phyloP scores from a whole-genome alignment of 495 filamentous ascomycete species.

The Neurospora terricola region DNA sequence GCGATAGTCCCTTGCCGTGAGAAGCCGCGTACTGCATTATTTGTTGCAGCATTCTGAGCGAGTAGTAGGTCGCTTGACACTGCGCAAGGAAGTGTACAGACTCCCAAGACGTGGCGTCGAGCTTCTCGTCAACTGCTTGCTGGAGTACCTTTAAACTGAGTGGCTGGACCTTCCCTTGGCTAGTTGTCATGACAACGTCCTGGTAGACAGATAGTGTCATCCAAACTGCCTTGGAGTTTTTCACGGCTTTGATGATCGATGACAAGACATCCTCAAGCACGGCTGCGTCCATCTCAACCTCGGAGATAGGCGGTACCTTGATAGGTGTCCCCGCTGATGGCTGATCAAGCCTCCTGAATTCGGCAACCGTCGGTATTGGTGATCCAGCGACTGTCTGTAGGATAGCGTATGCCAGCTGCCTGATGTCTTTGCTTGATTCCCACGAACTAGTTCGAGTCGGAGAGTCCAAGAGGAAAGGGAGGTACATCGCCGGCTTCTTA shows the following conservation, averaged over 20 bases:
- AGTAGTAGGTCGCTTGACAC: slow-evolving; percentile 53
- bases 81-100: slow-evolving; percentile 56
- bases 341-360: slow-evolving; percentile 22
- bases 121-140: slow-evolving; percentile 9
- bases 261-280: slow-evolving; percentile 7
- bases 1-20: neutral
- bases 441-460: slow-evolving; percentile 52
- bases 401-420: slow-evolving; percentile 50
- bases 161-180: slow-evolving; percentile 17
- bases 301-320: neutral
- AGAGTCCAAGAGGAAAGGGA: slow-evolving; percentile 50
- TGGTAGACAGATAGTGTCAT: slow-evolving; percentile 30
- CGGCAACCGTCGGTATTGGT: slow-evolving; percentile 9
- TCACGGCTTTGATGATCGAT: neutral
- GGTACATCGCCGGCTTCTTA: slow-evolving; percentile 36
- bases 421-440: slow-evolving; percentile 42
- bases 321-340: slow-evolving; percentile 11
- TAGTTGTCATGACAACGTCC: slow-evolving; percentile 29
- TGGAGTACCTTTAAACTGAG: slow-evolving; percentile 18
- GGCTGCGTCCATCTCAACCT: neutral
- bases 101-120: slow-evolving; percentile 39
- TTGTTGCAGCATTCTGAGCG: slow-evolving; percentile 54
- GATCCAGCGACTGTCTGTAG: slow-evolving; percentile 30
- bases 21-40: slow-evolving; percentile 26
- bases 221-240: slow-evolving; percentile 19